Base-by-base conservation (phyloP, 1,284 basidiomycete species). In the Cystobasidium sp. region DNA sequence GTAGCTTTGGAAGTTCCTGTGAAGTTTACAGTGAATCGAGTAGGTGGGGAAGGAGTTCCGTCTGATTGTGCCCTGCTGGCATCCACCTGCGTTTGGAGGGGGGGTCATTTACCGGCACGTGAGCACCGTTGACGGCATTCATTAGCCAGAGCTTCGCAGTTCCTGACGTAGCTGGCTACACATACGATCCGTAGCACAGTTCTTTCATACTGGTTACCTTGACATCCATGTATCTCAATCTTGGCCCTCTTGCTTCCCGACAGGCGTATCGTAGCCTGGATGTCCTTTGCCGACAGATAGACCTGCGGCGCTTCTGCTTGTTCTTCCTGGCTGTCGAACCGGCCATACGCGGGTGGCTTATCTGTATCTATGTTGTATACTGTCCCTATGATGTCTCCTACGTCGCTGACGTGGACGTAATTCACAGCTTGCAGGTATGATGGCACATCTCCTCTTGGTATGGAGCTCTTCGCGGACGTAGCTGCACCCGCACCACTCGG, bases 211-310 rank as follows among this genome's bases (percentile, higher is more conserved):
- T n/a, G 49, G 22, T 43, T 31, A 22, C 9, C 20, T 20, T n/a
- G 24, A 22, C 22, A 44, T 37, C 55, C 55, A 9, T 49, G 22
- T 7, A 69, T 51, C 16, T 51, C 55, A 43, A 69, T 69, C 31
- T 46, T 69, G 12, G 68, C 68, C 37, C 61, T 69, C 68, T 69
- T 69, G 43, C 68, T 59, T 4, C 68, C 68, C 12, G 68, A 69
- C 37, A 69, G 46, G 12, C 46, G n/a, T 20, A 69, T 61, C 18
- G 59, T 56, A 5, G 55, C 58, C 18, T 58, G 22, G 14, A 69
- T 69, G 39, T 59, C 49, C 14, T 49, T 39, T 18, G 68, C 68
- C 3, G 55, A 61, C 9, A 69, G 68, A 43, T 59, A 69, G 7
- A 69, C 55, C 49, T 69, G 59, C 9, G 68, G 68, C 10, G 68